These are phyloP conservation scores for Trametopsis cervina DNA, from an alignment of 768 basidiomycete genomes.

Conservation along the genomic window DNA sequence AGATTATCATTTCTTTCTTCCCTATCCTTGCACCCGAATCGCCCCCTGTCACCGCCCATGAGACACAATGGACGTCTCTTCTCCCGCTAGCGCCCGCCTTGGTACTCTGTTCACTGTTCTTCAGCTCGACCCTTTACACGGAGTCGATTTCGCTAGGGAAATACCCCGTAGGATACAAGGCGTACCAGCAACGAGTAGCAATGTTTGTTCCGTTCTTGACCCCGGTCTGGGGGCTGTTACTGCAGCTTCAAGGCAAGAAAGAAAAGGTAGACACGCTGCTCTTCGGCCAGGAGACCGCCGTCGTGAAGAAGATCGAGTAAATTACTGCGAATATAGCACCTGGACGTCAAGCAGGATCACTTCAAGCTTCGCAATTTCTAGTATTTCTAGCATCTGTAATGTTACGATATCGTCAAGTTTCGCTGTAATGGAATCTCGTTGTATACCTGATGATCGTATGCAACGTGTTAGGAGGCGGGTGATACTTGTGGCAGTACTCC, in stretches of 20 bases:
- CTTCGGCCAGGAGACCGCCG: conserved; percentile 30
- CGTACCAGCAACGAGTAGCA: conserved; percentile 71
- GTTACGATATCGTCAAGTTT: too few relatives aligned
- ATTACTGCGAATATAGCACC: too few relatives aligned
- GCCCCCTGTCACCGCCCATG: conserved; percentile 17
- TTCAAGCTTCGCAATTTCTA: too few relatives aligned
- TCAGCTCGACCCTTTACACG: conserved; percentile 70
- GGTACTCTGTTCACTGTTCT: conserved; percentile 63
- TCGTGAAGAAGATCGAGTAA: conserved; percentile 12
- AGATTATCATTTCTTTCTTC: conserved; percentile 67
- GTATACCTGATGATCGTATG: too few relatives aligned
- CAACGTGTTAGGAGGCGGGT: too few relatives aligned
- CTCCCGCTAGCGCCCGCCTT: conserved; percentile 48
- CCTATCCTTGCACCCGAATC: conserved; percentile 44
- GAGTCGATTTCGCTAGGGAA: conserved; percentile 75
- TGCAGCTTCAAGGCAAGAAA: conserved; percentile 32
- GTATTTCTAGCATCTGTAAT: too few relatives aligned
- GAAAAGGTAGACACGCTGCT: conserved; percentile 33
- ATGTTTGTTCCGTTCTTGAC: conserved; percentile 64
- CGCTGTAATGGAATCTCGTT: too few relatives aligned
- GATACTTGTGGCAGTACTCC: too few relatives aligned
- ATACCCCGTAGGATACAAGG: conserved; percentile 61
- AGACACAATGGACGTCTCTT: conserved; percentile 20
- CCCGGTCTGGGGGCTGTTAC: conserved; percentile 33
- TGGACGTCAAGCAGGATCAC: too few relatives aligned